Evolutionary conservation across 164 flowering plant genomes (phyloP), one percentile per base, ranked within the genome.

Genomic region (Piper longum): DNA sequence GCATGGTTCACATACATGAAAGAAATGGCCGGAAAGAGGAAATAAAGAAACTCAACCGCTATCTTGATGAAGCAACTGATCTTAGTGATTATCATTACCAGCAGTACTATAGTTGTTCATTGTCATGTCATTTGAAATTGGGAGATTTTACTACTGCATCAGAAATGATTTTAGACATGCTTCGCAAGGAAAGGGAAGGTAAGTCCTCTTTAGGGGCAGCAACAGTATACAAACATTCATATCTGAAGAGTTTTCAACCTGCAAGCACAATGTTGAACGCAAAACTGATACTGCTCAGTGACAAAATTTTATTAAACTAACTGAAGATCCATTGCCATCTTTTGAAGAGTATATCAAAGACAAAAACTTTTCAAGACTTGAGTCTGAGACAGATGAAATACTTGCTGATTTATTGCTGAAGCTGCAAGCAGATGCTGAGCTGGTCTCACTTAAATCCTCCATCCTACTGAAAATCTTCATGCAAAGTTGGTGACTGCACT

Each of bases 11-110:
- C 62, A 78, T 91, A 70, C 83, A 85, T 72, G 97, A 88, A 75
- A 88, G 84, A 69, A 95, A 95, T 75, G 97, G 97, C 16, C 77
- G 87, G 62, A 80, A 79, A 71, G 96, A 88, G 61, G 99, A 91
- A 70, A 82, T 91, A 3, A 87, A 71, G 77, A 95, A 91, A 73
- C 93, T 95, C 59, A 81, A 83, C 78, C 80, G 93, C 67, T 75
- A 83, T 68, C 74, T 91, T 57, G 83, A 95, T 68, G 97, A 95
- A 66, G 80, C 77, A 16, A 75, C 66, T 64, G 65, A 72, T 72
- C 67, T 91, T 40, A 82, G 67, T 60, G 86, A 80, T 65, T 17
- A 59, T 18, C 96, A 91, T 71, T 82, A 79, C 75, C 79, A 86
- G 48, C 93, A 91, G 72, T 95, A 84, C 70, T 80, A 87, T 62